These are phyloP conservation scores for Tricladium varicosporioides DNA, from an alignment of 2,329 filamentous ascomycete species.

Conservation along the genomic window DNA sequence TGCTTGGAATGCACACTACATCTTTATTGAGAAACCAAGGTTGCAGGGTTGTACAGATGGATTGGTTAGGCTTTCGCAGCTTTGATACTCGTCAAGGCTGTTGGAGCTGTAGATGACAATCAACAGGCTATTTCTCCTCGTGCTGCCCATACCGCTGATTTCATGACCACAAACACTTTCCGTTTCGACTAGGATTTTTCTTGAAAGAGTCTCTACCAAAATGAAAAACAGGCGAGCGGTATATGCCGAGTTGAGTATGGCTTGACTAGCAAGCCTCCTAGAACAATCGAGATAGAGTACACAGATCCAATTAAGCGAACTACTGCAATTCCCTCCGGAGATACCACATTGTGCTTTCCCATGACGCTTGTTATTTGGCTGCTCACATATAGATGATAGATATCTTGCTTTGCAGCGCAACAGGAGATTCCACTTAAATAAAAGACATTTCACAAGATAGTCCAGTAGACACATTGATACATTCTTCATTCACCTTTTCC, in stretches of 20 bases:
- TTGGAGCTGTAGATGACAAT: slow-evolving; percentile 68
- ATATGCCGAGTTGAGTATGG: slow-evolving; percentile 72
- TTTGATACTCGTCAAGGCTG: slow-evolving; percentile 62
- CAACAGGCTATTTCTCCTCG: slow-evolving; percentile 60
- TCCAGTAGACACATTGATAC: background rate
- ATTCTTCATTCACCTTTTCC: background rate
- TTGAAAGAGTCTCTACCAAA: slow-evolving; percentile 61
- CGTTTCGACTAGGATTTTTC: slow-evolving; percentile 50
- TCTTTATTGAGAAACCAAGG: slow-evolving; percentile 74
- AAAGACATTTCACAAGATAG: background rate
- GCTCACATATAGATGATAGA: background rate
- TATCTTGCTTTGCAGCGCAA: background rate
- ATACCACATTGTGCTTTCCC: background rate
- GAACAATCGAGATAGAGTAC: slow-evolving; percentile 73
- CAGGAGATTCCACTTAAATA: background rate
- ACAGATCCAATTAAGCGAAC: background rate
- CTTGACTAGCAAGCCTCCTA: slow-evolving; percentile 47
- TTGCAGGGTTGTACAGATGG: slow-evolving; percentile 70
- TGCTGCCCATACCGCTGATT: slow-evolving; percentile 56
- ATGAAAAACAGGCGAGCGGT: slow-evolving; percentile 69
- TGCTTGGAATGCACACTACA: slow-evolving; percentile 71
- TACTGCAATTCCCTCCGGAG: background rate
- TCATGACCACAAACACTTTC: slow-evolving; percentile 35
- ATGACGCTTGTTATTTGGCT: background rate
- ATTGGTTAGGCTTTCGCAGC: slow-evolving; percentile 70